These are phyloP conservation scores for Tylopilus intermedius DNA, from an alignment of 768 basidiomycete genomes.

Conservation along the genomic window DNA sequence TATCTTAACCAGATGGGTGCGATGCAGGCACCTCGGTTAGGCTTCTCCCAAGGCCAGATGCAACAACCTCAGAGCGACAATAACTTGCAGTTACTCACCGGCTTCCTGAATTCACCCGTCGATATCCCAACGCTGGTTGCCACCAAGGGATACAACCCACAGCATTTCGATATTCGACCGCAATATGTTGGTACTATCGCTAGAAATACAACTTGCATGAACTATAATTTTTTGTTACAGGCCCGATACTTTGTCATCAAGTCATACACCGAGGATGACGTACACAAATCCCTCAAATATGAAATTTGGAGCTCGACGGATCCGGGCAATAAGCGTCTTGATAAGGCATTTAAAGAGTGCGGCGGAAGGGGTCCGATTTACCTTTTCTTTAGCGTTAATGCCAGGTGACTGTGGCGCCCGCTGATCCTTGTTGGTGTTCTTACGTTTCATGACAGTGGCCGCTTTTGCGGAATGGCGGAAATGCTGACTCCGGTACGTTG, in stretches of 20 bases:
- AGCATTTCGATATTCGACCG: constrained; percentile 77
- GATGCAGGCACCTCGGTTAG: constrained; percentile 36
- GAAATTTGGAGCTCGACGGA: constrained; percentile 98
- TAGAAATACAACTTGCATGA: background rate
- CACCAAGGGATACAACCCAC: constrained; percentile 87
- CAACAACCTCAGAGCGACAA: constrained; percentile 27
- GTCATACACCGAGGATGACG: constrained; percentile 98
- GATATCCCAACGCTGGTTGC: constrained; percentile 84
- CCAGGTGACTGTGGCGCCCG: constrained; percentile 43
- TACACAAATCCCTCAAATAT: constrained; percentile 96
- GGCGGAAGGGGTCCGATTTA: constrained; percentile 91
- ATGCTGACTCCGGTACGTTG: constrained; percentile 84
- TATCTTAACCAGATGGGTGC: constrained; percentile 55
- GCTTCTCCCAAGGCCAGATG: constrained; percentile 28
- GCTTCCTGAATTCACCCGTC: constrained; percentile 61
- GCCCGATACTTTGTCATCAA: constrained; percentile 98
- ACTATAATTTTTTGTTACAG: constrained; percentile 33
- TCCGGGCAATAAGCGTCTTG: constrained; percentile 94
- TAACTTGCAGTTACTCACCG: constrained; percentile 37
- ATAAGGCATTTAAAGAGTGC: constrained; percentile 96
- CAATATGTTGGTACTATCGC: constrained; percentile 52
- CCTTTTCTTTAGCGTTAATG: constrained; percentile 97
- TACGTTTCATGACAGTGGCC: constrained; percentile 53
- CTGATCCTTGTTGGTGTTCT: background rate
- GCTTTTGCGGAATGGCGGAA: constrained; percentile 98